Conservation (phyloP, 2,329 filamentous ascomycete species). For the Pseudogymnoascus sp. region DNA sequence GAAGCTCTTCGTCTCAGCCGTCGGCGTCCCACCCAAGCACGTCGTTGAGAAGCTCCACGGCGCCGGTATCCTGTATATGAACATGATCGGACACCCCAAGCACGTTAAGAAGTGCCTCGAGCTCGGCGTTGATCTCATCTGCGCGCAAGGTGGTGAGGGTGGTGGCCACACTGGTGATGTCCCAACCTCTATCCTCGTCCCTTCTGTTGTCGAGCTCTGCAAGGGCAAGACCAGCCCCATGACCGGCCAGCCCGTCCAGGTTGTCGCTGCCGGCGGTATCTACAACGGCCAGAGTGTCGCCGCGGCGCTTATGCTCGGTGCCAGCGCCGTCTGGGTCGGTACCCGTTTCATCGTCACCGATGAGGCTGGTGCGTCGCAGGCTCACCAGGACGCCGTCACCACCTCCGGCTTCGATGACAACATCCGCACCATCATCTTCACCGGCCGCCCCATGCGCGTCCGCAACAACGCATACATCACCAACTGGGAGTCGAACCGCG, state of each 20-base stretch:
- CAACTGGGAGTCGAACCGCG: slow-evolving; percentile 93
- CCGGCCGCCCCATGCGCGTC: slow-evolving; percentile 86
- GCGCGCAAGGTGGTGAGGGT: slow-evolving; percentile 94
- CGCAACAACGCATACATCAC: slow-evolving; percentile 88
- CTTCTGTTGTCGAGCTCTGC: slow-evolving; percentile 75
- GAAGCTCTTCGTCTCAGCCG: slow-evolving; percentile 91
- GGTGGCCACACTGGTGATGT: slow-evolving; percentile 95
- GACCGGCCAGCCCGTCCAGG: slow-evolving; percentile 79
- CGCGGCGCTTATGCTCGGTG: slow-evolving; percentile 85
- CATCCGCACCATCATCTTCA: slow-evolving; percentile 96
- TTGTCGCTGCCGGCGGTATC: slow-evolving; percentile 88
- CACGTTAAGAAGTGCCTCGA: slow-evolving; percentile 95
- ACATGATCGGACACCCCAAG: slow-evolving; percentile 99
- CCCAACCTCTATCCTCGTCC: slow-evolving; percentile 85
- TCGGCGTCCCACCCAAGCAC: slow-evolving; percentile 81
- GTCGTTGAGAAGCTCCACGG: slow-evolving; percentile 88
- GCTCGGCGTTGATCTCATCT: slow-evolving; percentile 90
- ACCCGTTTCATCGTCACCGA: slow-evolving; percentile 91
- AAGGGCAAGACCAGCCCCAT: slow-evolving; percentile 76
- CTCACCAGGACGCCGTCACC: slow-evolving; percentile 90
- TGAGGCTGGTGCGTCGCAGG: slow-evolving; percentile 86
- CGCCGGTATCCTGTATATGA: slow-evolving; percentile 90
- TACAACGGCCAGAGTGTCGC: slow-evolving; percentile 88
- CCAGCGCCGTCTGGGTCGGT: slow-evolving; percentile 89
- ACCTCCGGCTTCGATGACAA: slow-evolving; percentile 94